Evolutionary conservation across 129 eudicot genomes (phyloP).

Genomic region (Arctium lappa): DNA sequence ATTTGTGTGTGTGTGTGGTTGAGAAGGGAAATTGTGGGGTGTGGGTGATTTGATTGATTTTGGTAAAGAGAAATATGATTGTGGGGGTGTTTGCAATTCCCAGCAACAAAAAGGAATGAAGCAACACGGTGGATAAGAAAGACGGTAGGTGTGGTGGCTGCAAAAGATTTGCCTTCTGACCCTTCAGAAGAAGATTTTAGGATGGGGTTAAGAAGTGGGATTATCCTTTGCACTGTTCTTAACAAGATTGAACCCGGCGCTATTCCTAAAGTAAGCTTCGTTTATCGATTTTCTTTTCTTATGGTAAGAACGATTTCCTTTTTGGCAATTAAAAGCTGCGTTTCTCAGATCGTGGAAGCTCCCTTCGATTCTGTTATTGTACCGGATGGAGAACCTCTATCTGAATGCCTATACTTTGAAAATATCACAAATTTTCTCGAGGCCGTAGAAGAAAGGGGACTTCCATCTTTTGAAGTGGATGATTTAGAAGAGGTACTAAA

Average conservation of each 20-base stretch:
- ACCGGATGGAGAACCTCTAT: slow-evolving; percentile 89
- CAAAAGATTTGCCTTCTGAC: slow-evolving; percentile 87
- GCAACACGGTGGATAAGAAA: slow-evolving; percentile 85
- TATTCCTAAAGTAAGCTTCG: slow-evolving; percentile 61
- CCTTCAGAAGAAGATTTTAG: slow-evolving; percentile 92
- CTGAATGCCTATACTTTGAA: slow-evolving; percentile 71
- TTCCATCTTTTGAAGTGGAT: slow-evolving; percentile 84
- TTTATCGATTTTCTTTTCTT: neutral
- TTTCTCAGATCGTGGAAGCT: slow-evolving; percentile 56
- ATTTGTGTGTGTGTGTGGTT: neutral
- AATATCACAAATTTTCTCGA: slow-evolving; percentile 74
- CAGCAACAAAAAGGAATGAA: slow-evolving; percentile 79
- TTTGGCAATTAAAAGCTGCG: neutral
- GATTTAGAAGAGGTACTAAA: slow-evolving; percentile 74
- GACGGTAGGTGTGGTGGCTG: slow-evolving; percentile 69
- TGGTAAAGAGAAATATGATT: slow-evolving; percentile 1
- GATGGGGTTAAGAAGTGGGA: slow-evolving; percentile 80
- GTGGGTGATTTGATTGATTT: neutral
- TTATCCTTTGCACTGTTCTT: slow-evolving; percentile 72
- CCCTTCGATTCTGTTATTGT: slow-evolving; percentile 52
- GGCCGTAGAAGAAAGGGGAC: slow-evolving; percentile 55
- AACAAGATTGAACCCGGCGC: slow-evolving; percentile 73
- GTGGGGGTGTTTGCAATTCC: slow-evolving; percentile 17
- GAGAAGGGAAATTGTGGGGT: neutral
- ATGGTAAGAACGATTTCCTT: neutral